These are phyloP conservation scores for Iris macrosiphon DNA, from an alignment of 106 monocot species.

Conservation along the genomic window DNA sequence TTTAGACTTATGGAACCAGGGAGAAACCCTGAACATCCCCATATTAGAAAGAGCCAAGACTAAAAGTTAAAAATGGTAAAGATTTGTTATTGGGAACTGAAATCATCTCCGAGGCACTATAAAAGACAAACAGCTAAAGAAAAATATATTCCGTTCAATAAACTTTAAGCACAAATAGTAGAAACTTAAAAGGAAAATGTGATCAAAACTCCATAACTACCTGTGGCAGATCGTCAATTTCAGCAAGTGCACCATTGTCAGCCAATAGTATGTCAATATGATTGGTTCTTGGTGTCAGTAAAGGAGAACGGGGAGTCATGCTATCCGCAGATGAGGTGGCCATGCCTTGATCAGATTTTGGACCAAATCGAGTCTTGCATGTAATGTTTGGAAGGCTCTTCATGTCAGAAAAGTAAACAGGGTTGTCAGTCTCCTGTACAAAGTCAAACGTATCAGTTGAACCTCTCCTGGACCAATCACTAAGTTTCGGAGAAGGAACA, in stretches of 20 bases:
- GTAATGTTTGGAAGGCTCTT: slow-evolving; percentile 78
- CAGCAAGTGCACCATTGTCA: slow-evolving; percentile 56
- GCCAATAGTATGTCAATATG: slow-evolving; percentile 89
- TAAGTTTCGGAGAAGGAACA: slow-evolving; percentile 68
- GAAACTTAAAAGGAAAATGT: no score
- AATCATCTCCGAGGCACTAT: no score
- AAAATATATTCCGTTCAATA: no score
- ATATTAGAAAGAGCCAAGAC: no score
- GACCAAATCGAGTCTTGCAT: slow-evolving; percentile 96
- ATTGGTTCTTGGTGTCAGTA: slow-evolving; percentile 68
- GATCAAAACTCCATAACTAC: slow-evolving; percentile 33
- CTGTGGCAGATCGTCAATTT: slow-evolving; percentile 90
- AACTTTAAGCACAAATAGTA: no score
- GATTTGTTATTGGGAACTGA: no score
- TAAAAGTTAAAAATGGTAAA: no score
- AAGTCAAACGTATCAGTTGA: slow-evolving; percentile 90
- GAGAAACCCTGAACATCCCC: no score
- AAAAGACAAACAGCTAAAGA: no score
- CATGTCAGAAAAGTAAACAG: slow-evolving; percentile 50
- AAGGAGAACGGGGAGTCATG: slow-evolving; percentile 93
- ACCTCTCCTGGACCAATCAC: slow-evolving; percentile 80
- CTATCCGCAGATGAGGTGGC: slow-evolving; percentile 92
- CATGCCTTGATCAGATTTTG: slow-evolving; percentile 94
- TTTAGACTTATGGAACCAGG: no score
- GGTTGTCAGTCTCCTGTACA: slow-evolving; percentile 70